phyloP scores from a whole-genome alignment of 768 basidiomycete genomes.

The Xerocomus spinulosus region DNA sequence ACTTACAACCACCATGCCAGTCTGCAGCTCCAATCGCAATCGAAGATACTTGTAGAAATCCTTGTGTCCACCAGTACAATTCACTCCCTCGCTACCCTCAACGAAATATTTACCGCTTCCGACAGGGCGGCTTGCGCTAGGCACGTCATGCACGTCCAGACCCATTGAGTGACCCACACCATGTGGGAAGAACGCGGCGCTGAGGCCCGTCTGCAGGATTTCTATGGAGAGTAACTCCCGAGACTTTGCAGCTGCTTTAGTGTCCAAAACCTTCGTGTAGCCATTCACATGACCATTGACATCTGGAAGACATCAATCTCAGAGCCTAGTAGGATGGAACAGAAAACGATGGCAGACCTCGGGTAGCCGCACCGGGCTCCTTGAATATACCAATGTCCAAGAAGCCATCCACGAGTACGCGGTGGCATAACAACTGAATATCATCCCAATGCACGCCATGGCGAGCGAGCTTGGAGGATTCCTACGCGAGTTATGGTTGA shows the following conservation, averaged over 20 bases:
- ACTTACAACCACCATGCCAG: conserved; percentile 84
- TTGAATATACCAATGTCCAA: conserved; percentile 83
- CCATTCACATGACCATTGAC: neutral
- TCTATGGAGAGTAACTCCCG: conserved; percentile 33
- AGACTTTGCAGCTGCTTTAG: conserved; percentile 8
- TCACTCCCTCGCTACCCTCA: conserved; percentile 70
- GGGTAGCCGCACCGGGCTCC: conserved; percentile 41
- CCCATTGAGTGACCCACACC: conserved; percentile 90
- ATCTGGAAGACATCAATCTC: conserved; percentile 1
- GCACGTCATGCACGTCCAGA: conserved; percentile 92
- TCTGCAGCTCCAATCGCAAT: conserved; percentile 65
- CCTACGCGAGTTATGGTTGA: conserved; percentile 37
- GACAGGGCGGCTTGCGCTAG: conserved; percentile 71
- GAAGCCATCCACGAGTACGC: conserved; percentile 76
- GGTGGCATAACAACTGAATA: conserved; percentile 80
- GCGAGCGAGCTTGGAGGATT: conserved; percentile 62
- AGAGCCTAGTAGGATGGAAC: neutral
- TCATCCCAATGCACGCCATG: conserved; percentile 90
- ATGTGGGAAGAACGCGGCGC: conserved; percentile 90
- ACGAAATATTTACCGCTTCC: conserved; percentile 53
- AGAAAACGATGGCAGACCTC: conserved; percentile 8
- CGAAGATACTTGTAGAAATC: conserved; percentile 79
- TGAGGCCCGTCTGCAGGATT: conserved; percentile 72
- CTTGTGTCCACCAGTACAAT: conserved; percentile 55
- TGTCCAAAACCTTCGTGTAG: neutral